Evolutionary conservation across 495 filamentous ascomycete species (phyloP).

Genomic region (Penicillium subrubescens): DNA sequence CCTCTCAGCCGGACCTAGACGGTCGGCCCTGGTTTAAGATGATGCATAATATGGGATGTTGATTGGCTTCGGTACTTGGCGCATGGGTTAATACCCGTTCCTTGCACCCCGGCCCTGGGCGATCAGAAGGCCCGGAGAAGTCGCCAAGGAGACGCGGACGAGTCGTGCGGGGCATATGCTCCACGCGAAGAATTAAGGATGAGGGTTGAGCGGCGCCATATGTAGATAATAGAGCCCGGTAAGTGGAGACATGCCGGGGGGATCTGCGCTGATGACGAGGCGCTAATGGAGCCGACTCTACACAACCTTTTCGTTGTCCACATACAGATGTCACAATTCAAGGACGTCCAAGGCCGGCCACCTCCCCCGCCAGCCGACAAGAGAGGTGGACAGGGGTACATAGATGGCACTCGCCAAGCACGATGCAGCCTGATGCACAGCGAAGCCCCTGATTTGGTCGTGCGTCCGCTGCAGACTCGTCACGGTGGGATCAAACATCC

Average conservation of each 20-base stretch:
- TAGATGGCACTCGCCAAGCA: background rate
- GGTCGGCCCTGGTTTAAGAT: background rate
- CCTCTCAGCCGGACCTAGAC: background rate
- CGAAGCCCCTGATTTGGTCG: background rate
- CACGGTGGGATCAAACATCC: constrained; percentile 5
- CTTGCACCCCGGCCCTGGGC: background rate
- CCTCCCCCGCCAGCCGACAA: background rate
- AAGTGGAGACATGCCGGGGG: background rate
- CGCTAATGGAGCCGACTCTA: background rate
- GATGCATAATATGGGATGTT: background rate
- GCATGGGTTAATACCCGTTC: background rate
- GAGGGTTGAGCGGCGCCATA: background rate
- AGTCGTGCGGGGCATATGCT: background rate
- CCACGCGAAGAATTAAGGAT: constrained; percentile 13
- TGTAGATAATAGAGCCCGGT: background rate
- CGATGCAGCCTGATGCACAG: background rate
- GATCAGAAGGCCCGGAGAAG: background rate
- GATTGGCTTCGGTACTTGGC: constrained; percentile 3
- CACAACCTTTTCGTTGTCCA: background rate
- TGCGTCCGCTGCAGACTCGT: constrained; percentile 6
- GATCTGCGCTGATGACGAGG: constrained; percentile 22
- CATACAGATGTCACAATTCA: background rate
- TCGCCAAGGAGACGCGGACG: constrained; percentile 2
- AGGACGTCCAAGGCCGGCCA: background rate
- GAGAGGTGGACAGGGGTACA: background rate